Base-by-base conservation (phyloP, 1,139 yeast species). In the Hyphopichia burtonii region DNA sequence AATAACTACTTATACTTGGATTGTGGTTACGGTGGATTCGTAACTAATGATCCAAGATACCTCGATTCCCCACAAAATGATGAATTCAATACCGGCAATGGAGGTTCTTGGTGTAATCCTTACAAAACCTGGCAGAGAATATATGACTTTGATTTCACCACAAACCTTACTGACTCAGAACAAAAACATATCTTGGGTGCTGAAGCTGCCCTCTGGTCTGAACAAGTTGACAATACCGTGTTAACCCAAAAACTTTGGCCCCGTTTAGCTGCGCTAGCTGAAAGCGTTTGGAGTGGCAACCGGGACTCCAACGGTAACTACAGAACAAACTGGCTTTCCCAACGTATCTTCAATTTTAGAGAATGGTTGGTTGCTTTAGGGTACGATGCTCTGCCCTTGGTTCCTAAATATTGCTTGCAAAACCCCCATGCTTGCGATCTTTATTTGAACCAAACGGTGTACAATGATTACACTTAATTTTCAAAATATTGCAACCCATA, bases 71-170 rank as follows among this genome's bases (percentile, higher is more conserved):
- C 52, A 4, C 52, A 43, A 9, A 61, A 63, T 43, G 46, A 43
- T 3, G 61, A 48, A 3, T 67, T 65, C 52, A 68, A 69, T 51
- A 49, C 50, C 20, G 65, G 65, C 14, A 41, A 41, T 35, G 76
- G 71, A 11, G 78, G 77, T 3, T 65, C 74, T n/a, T 75, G 77
- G 76, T 74, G 80, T 54, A 72, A 65, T 31, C 77, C 78, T 2
- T 74, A 74, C 57, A 74, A 72, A 50, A 68, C 76, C 10, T 73
- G 76, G 77, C 79, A 74, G 51, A 57, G 75, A 41, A 71, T 75
- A 33, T 73, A 73, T 50, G 57, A 58, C 41, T 71, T 58, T 44
- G 76, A 74, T 47, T 59, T 72, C 43, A 54, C 65, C 17, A 56
- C 52, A 17, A 60, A 59, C 38, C 59, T 75, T 43, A 69, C 73